Percentiles rank a stretch among this genome's conserved stretches.
These are phyloP conservation scores for Dactylorhiza incarnata DNA, from an alignment of 106 monocot species.

Conservation along the genomic window DNA sequence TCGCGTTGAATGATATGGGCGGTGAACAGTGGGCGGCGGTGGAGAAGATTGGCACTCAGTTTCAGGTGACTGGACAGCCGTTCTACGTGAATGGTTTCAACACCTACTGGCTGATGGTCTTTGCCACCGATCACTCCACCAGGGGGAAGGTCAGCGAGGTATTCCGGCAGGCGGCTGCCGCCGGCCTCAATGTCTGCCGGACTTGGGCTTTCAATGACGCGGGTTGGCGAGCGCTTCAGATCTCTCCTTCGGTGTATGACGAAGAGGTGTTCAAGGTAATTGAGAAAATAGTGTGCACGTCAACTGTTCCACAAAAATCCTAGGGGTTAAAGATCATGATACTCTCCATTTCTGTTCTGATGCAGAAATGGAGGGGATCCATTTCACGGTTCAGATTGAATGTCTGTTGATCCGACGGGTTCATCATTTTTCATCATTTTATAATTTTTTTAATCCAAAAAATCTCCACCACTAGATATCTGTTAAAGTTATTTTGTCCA, in stretches of 20 bases:
- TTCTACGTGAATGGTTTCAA: constrained; percentile 82
- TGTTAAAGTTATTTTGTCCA: too few species aligned
- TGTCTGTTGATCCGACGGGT: too few species aligned
- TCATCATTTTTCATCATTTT: too few species aligned
- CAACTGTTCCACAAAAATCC: not conserved
- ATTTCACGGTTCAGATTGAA: too few species aligned
- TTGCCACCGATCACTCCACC: constrained; percentile 44
- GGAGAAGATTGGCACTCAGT: constrained; percentile 39
- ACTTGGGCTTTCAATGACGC: constrained; percentile 93
- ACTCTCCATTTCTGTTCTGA: too few species aligned
- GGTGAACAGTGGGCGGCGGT: constrained; percentile 51
- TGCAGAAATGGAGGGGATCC: too few species aligned
- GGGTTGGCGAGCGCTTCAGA: constrained; percentile 65
- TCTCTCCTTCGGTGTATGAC: constrained; percentile 52
- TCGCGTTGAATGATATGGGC: not conserved
- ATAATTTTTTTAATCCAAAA: too few species aligned
- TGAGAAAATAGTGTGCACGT: not conserved
- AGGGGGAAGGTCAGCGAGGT: constrained; percentile 50
- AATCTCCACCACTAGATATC: too few species aligned
- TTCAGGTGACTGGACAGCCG: constrained; percentile 26
- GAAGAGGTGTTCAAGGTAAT: constrained; percentile 77
- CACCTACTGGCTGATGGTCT: constrained; percentile 87
- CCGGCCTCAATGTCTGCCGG: constrained; percentile 65
- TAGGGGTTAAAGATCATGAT: too few species aligned
- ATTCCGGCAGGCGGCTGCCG: constrained; percentile 35